These are phyloP conservation scores for Lonicera japonica DNA, from an alignment of 129 eudicot genomes.

Conservation along the genomic window DNA sequence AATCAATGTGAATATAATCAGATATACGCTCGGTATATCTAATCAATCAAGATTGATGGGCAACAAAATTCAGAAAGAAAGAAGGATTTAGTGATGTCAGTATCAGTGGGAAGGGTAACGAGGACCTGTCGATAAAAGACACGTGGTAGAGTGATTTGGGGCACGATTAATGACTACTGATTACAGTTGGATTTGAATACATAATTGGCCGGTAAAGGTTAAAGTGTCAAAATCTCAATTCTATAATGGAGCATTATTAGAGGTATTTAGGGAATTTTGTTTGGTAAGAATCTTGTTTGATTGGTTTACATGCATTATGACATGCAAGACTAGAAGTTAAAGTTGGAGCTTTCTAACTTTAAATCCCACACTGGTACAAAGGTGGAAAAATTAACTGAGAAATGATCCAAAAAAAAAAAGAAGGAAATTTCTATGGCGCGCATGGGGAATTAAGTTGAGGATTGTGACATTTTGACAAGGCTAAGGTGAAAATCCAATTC, in stretches of 20 bases:
- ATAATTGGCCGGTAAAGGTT: conserved; percentile 1
- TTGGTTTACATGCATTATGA: neutral
- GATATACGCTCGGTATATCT: too few relatives aligned
- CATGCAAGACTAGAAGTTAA: neutral
- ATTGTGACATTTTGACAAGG: neutral
- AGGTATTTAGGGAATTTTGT: neutral
- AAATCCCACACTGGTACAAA: neutral
- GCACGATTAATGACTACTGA: neutral
- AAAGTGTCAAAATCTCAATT: conserved; percentile 11
- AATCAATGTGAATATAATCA: too few relatives aligned
- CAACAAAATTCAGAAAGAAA: too few relatives aligned
- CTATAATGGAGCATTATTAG: neutral
- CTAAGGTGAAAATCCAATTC: neutral
- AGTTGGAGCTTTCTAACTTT: too few relatives aligned
- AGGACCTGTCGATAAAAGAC: conserved; percentile 10
- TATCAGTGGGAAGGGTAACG: neutral
- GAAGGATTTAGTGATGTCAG: neutral
- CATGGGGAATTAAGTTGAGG: neutral
- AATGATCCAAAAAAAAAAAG: neutral
- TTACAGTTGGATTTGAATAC: conserved; percentile 3
- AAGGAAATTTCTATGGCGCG: too few relatives aligned
- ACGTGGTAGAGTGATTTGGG: conserved; percentile 6
- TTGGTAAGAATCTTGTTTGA: conserved; percentile 1
- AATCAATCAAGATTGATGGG: too few relatives aligned
- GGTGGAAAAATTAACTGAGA: neutral